Conservation (phyloP, 2,329 filamentous ascomycete genomes). For the Aspergillus flavus region DNA sequence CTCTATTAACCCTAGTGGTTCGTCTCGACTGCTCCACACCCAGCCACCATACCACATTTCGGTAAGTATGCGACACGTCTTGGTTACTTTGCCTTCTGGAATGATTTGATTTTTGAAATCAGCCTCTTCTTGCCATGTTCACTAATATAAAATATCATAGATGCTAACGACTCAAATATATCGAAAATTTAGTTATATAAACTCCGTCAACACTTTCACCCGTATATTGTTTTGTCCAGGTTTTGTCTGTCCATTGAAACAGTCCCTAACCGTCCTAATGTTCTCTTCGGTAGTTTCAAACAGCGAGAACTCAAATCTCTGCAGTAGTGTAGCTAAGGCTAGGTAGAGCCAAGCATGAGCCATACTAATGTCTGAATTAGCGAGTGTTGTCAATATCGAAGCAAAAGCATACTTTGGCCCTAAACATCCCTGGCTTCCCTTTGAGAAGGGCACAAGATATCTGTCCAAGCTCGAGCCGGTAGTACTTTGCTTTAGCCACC, state of each 20-base stretch:
- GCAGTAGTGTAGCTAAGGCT: slow-evolving; percentile 28
- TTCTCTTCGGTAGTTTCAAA: slow-evolving; percentile 32
- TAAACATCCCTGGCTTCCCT: slow-evolving; percentile 32
- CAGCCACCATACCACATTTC: neutral
- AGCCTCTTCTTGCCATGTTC: neutral
- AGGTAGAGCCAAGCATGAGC: slow-evolving; percentile 26
- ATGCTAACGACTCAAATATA: neutral
- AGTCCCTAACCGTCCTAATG: slow-evolving; percentile 30
- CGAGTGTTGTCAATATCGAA: neutral
- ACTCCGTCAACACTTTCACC: slow-evolving; percentile 9
- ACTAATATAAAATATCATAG: neutral
- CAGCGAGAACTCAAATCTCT: slow-evolving; percentile 30
- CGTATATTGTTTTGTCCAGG: slow-evolving; percentile 11
- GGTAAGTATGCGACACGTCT: neutral
- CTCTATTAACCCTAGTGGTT: neutral
- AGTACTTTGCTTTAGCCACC: slow-evolving; percentile 30
- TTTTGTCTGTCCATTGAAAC: slow-evolving; percentile 22
- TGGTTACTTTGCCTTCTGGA: neutral
- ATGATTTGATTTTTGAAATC: neutral
- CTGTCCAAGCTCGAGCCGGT: slow-evolving; percentile 17
- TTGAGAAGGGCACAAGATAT: slow-evolving; percentile 32
- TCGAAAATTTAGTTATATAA: neutral
- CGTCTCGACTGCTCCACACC: neutral
- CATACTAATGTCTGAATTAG: slow-evolving; percentile 12
- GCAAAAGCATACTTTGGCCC: slow-evolving; percentile 26